Evolutionary conservation across 768 basidiomycete species (phyloP), one percentile per base, ranked within the genome.

Genomic region (Kwoniella dendrophila): DNA sequence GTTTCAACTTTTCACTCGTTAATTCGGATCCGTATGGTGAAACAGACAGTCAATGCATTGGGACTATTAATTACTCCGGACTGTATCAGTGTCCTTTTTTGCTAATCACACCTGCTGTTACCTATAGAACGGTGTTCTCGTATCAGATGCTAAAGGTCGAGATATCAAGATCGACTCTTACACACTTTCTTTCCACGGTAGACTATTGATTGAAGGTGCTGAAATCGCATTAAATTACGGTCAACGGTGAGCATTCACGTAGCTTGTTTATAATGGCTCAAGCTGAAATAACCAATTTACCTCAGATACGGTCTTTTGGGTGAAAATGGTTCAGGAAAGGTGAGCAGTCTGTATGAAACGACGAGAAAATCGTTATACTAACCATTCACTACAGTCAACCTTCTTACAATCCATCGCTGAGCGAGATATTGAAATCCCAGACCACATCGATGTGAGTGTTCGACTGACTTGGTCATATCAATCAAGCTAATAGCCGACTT

Each of bases 311-410:
- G 96, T 79, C 83, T 99, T 32, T 83, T 99, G 43, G 95, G 95
- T 36, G 92, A 97, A 79, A 98, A 99, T 77, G 95, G 95, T 32
- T 94, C 90, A n/a, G 95, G 95, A 82, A 99, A 99, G 87, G 93
- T 93, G 65, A 49, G 72, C 71, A 1, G 22, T 41, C 24, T 64
- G 44, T 27, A 24, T 20, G 5, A 20, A 18, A 52, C 30, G 18
- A 3, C 14, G 16, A 20, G 8, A 33, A 56, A 18, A 22, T 18
- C 20, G 20, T 7, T n/a, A 22, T 24, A 12, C 41, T 55, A 43
- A 60, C 7, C 7, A 30, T 11, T 51, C 14, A 43, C 27, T 26
- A 12, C 30, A 94, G 92, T 96, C 95, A 0, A 98, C 94, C 2
- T 92, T 96, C 83, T 85, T 98, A 27, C 88, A 92, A 83, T 96